A percentile compares a stretch with the other conserved stretches of the same genome.
These are phyloP conservation scores for Pelargonium fulgidum DNA, from an alignment of 441 rosid species.

Conservation along the genomic window DNA sequence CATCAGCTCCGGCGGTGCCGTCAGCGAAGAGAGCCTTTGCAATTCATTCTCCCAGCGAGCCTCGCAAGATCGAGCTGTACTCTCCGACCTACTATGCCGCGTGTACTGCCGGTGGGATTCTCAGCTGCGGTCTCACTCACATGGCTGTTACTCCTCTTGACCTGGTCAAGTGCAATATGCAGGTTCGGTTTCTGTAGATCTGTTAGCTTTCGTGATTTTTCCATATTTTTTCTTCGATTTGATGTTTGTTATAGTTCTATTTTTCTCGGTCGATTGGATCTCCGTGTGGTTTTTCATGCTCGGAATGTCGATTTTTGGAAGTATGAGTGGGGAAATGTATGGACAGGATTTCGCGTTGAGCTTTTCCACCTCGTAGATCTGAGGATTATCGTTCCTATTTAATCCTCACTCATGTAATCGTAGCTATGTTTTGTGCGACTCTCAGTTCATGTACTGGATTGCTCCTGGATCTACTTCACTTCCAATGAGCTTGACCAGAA, in stretches of 20 bases:
- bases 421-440: not conserved
- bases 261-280: not conserved
- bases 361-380: not conserved
- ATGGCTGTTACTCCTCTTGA: constrained; percentile 95
- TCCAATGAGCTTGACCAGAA: not conserved
- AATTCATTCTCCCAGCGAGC: constrained; percentile 69
- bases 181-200: constrained; percentile 40
- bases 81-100: constrained; percentile 94
- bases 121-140: constrained; percentile 97
- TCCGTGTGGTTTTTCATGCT: not conserved
- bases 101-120: constrained; percentile 80
- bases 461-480: not conserved
- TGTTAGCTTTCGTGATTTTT: constrained; percentile 9
- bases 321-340: not conserved
- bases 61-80: constrained; percentile 77
- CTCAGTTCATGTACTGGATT: not conserved
- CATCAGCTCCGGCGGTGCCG: constrained; percentile 19
- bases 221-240: not conserved
- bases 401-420: not conserved
- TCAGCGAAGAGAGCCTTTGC: constrained; percentile 32
- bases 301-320: not conserved
- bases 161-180: constrained; percentile 99
- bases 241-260: not conserved
- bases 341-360: not conserved
- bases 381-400: not conserved